Evolutionary conservation across 192 early-diverging fungal genomes (phyloP), one percentile per base, ranked within the genome.

Genomic region (Linnemannia exigua): DNA sequence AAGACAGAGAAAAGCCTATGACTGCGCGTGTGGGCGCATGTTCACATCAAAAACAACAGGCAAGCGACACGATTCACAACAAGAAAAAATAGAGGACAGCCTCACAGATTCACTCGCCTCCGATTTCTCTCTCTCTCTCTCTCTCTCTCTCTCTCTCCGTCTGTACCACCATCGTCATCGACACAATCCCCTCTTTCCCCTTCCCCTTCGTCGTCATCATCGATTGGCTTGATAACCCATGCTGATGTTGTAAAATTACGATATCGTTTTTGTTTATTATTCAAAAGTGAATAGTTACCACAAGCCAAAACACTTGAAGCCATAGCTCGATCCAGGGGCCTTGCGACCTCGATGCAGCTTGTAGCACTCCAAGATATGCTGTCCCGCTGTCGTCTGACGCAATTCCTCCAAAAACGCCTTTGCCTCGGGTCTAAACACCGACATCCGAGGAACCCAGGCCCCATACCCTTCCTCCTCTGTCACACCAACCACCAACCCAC

Each of bases 291-390:
- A 11, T 6, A 63, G 4, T 44, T 79, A 85, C 82, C 82, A 85
- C 36, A 79, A 37, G 0, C 82, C 82, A 72, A 85, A 85, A 37
- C 79, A 79, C 9, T n/a, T 75, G 25, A 38, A 86, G 0, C 74
- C 84, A 48, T 80, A 86, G 22, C 70, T 71, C 19, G 84, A 86
- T 19, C 78, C 79, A 14, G 74, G 63, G 17, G 79, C 74, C 51
- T 86, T 86, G 33, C 36, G 9, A 20, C 84, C 84, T 4, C 84
- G 74, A 35, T 86, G 84, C 58, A 77, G 37, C 35, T 79, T 75
- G 37, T 80, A 86, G 41, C 84, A 86, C 54, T 80, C 79, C 22
- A 86, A 1, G 41, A 86, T 67, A 58, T 86, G 84, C 63, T 86
- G 69, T 15, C 84, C 84, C 31, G 84, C 84, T 58, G 78, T 80